Conservation (phyloP, 1,284 basidiomycete genomes). For the Cystobasidium slooffiae region DNA sequence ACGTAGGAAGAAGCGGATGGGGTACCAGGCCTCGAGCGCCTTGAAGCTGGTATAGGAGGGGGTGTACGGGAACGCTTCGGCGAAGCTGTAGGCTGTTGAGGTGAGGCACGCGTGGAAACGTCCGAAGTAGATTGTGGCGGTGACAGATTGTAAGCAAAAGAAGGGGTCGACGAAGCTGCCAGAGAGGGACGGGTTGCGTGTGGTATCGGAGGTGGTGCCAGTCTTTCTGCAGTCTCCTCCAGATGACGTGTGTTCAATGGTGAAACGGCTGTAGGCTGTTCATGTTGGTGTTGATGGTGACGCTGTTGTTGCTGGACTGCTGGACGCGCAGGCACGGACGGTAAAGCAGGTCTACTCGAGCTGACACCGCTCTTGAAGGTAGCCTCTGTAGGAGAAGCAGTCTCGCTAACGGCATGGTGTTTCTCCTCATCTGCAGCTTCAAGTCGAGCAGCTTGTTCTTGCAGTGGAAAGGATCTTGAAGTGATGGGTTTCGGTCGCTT, state of each 20-base stretch:
- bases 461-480: slow-evolving; percentile 12
- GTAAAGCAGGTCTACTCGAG: background rate
- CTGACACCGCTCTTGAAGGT: background rate
- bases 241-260: background rate
- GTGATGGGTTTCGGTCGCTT: slow-evolving; percentile 9
- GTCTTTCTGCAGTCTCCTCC: background rate
- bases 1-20: background rate
- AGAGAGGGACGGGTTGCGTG: background rate
- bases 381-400: background rate
- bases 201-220: slow-evolving; percentile 8
- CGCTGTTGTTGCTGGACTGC: background rate
- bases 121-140: slow-evolving; percentile 9
- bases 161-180: background rate
- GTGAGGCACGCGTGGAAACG: background rate
- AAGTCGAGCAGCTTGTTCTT: slow-evolving; percentile 12
- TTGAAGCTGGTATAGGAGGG: slow-evolving; percentile 12
- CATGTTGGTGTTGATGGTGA: background rate
- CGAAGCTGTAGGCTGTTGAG: background rate
- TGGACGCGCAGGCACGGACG: background rate
- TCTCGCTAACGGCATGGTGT: background rate
- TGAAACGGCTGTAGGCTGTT: background rate
- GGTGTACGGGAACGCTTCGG: slow-evolving; percentile 15
- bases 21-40: slow-evolving; percentile 6
- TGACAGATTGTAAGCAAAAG: slow-evolving; percentile 20
- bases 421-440: background rate